Conservation (phyloP, 495 filamentous ascomycete species). For the Elasticomyces elasticus region DNA sequence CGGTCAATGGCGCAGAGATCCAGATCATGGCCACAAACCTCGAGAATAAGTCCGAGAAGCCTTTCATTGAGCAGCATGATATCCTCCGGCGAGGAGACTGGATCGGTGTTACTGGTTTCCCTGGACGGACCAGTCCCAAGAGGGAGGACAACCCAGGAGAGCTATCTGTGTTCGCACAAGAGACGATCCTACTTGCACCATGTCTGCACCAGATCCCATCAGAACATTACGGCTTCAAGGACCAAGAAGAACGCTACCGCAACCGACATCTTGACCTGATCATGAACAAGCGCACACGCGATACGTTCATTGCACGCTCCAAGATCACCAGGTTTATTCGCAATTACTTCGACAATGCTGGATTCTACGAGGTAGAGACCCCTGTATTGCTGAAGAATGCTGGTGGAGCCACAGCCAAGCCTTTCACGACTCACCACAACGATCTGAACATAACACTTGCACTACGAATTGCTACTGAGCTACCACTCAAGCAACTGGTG, state of each 20-base stretch:
- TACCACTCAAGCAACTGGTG: constrained; percentile 92
- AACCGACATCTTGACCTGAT: constrained; percentile 91
- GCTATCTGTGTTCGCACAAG: constrained; percentile 83
- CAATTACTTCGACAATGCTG: constrained; percentile 70
- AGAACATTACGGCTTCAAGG: constrained; percentile 87
- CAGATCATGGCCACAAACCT: constrained; percentile 89
- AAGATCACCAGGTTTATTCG: constrained; percentile 82
- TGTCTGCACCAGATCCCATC: constrained; percentile 89
- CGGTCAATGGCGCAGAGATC: constrained; percentile 68
- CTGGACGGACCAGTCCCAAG: constrained; percentile 84
- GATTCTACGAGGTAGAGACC: constrained; percentile 92
- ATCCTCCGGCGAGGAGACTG: constrained; percentile 83
- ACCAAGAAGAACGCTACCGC: constrained; percentile 83
- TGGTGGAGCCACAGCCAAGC: constrained; percentile 91
- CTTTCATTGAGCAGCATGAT: constrained; percentile 83
- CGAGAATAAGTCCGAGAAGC: constrained; percentile 47
- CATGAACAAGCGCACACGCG: constrained; percentile 76
- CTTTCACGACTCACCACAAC: constrained; percentile 91
- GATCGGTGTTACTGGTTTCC: constrained; percentile 77
- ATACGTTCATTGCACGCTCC: constrained; percentile 71
- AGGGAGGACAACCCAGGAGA: constrained; percentile 71
- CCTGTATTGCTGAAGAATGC: constrained; percentile 96
- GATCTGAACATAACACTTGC: constrained; percentile 86
- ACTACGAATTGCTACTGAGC: constrained; percentile 88
- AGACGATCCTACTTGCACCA: constrained; percentile 75